These are phyloP conservation scores for Metarhizium robertsii DNA, from an alignment of 2,329 filamentous ascomycete genomes.

Conservation along the genomic window DNA sequence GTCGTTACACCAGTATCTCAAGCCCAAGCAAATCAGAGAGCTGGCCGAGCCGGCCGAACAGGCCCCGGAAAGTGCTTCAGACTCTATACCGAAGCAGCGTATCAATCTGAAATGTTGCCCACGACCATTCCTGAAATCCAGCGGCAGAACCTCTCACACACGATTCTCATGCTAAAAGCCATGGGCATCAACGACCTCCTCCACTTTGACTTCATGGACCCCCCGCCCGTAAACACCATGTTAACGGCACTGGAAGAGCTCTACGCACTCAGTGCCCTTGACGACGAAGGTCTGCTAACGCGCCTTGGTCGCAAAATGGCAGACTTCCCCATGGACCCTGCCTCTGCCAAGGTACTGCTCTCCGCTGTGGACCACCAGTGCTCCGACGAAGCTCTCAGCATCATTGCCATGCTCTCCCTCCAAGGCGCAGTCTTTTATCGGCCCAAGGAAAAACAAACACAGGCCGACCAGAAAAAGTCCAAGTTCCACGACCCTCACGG, in stretches of 20 bases:
- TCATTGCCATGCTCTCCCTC: constrained; percentile 89
- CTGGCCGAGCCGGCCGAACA: constrained; percentile 86
- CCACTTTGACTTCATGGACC: constrained; percentile 99
- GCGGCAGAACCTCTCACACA: constrained; percentile 82
- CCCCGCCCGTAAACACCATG: constrained; percentile 95
- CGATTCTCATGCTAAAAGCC: constrained; percentile 95
- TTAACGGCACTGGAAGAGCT: constrained; percentile 90
- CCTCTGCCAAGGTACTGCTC: constrained; percentile 83
- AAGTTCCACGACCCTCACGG: constrained; percentile 95
- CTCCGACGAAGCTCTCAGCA: constrained; percentile 87
- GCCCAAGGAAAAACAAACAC: constrained; percentile 92
- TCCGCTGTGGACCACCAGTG: constrained; percentile 79
- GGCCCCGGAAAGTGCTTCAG: constrained; percentile 95
- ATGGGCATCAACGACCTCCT: constrained; percentile 98
- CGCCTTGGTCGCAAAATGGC: constrained; percentile 93
- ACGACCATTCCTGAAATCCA: constrained; percentile 96
- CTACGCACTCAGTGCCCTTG: constrained; percentile 82
- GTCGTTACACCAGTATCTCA: constrained; percentile 95
- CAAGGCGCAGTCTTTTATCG: constrained; percentile 85
- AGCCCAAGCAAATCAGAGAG: constrained; percentile 89
- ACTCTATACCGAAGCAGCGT: constrained; percentile 89
- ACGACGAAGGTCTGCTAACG: constrained; percentile 91
- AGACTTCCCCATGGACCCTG: constrained; percentile 95
- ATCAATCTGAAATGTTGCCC: constrained; percentile 93
- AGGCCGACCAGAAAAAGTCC: constrained; percentile 94